Conservation (phyloP, 2,329 filamentous ascomycete genomes). For the Talaromyces amestolkiae region DNA sequence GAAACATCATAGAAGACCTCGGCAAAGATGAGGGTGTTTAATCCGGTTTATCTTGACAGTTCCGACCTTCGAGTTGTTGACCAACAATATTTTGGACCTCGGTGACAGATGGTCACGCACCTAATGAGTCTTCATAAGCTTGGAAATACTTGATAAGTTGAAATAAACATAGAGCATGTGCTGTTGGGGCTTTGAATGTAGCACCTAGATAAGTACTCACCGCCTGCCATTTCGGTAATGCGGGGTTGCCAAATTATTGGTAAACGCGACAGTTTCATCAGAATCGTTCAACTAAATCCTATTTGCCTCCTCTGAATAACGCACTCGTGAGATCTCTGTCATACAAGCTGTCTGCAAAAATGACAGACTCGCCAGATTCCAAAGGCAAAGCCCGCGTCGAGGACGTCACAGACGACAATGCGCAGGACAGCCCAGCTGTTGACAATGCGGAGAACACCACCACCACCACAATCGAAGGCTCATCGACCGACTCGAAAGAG, state of each 20-base stretch:
- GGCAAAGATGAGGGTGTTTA: too few relatives aligned
- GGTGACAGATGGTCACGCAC: background rate
- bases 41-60: background rate
- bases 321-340: background rate
- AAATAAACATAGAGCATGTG: background rate
- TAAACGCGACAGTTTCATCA: conserved; percentile 1
- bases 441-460: conserved; percentile 39
- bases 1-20: background rate
- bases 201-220: background rate
- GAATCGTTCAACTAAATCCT: background rate
- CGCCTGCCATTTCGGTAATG: conserved; percentile 15
- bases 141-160: background rate
- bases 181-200: background rate
- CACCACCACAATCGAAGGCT: conserved; percentile 12
- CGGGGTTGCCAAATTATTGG: conserved; percentile 12
- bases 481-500: conserved; percentile 20
- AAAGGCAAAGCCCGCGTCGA: conserved; percentile 32
- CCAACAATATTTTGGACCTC: background rate
- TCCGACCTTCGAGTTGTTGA: background rate
- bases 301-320: background rate
- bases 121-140: background rate
- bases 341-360: conserved; percentile 23
- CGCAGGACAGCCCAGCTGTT: conserved; percentile 28
- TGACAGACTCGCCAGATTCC: conserved; percentile 35
- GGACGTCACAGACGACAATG: conserved; percentile 20